phyloP scores from a whole-genome alignment of 495 filamentous ascomycete genomes.

The Letharia lupina region DNA sequence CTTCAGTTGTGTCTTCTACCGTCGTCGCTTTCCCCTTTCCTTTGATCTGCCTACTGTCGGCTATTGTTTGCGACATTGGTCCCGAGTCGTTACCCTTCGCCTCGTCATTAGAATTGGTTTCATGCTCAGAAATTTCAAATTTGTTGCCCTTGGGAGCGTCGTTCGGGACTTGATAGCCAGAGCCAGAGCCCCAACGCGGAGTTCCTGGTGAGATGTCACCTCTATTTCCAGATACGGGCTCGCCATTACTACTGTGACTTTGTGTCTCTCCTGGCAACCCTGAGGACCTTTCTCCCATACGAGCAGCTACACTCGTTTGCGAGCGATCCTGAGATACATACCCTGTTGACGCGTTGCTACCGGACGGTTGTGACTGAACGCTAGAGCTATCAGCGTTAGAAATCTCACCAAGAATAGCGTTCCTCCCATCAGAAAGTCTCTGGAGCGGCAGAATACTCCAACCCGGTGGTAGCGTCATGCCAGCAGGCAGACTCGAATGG shows the following conservation, averaged over 20 bases:
- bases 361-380: neutral
- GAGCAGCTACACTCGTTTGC: neutral
- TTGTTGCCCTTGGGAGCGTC: neutral
- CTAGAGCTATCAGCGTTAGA: slow-evolving; percentile 2
- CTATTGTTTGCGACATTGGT: slow-evolving; percentile 7
- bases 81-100: slow-evolving; percentile 1
- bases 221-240: neutral
- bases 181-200: slow-evolving; percentile 3
- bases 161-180: neutral
- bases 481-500: slow-evolving; percentile 61
- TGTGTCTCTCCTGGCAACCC: slow-evolving; percentile 1
- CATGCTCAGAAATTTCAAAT: neutral
- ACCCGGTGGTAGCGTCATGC: slow-evolving; percentile 62
- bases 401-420: slow-evolving; percentile 14
- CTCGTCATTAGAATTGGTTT: neutral
- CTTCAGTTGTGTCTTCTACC: slow-evolving; percentile 42
- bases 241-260: neutral
- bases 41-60: slow-evolving; percentile 27
- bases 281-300: neutral
- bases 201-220: neutral
- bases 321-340: neutral
- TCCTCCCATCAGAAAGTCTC: slow-evolving; percentile 32
- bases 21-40: slow-evolving; percentile 42
- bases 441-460: slow-evolving; percentile 69
- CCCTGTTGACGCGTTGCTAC: neutral